Percentiles rank a stretch among this genome's conserved stretches.
These are phyloP conservation scores for Globisporangium paroecandrum DNA, from an alignment of 352 stramenopile species.

Conservation along the genomic window DNA sequence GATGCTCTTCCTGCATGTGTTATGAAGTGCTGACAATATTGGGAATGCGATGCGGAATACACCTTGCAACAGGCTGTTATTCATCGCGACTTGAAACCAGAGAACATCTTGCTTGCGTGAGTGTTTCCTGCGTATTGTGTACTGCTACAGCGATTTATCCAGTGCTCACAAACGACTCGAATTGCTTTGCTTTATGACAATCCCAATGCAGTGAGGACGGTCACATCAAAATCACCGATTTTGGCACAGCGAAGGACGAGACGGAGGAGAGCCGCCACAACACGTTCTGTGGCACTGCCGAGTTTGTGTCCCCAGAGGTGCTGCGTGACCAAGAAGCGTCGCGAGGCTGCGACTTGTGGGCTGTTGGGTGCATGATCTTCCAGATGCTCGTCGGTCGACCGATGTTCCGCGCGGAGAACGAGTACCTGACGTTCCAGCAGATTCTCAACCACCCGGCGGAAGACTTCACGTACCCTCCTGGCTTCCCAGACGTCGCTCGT, in stretches of 20 bases:
- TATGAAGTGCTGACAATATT: neutral
- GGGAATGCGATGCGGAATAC: slow-evolving; percentile 1
- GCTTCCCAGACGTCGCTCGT: slow-evolving; percentile 53
- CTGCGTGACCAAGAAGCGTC: slow-evolving; percentile 81
- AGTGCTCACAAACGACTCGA: neutral
- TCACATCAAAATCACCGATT: slow-evolving; percentile 90
- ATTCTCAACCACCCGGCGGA: slow-evolving; percentile 83
- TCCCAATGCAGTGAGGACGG: slow-evolving; percentile 44
- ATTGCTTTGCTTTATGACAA: neutral
- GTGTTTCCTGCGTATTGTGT: neutral
- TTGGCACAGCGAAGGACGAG: slow-evolving; percentile 85
- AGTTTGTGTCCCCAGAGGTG: slow-evolving; percentile 92
- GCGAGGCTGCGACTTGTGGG: slow-evolving; percentile 87
- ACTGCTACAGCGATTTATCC: neutral
- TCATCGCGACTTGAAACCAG: slow-evolving; percentile 94
- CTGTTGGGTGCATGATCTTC: slow-evolving; percentile 89
- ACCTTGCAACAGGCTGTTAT: slow-evolving; percentile 78
- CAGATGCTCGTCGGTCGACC: slow-evolving; percentile 83
- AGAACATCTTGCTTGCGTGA: slow-evolving; percentile 84
- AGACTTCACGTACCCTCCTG: slow-evolving; percentile 66
- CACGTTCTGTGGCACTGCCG: slow-evolving; percentile 89
- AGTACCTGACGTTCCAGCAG: slow-evolving; percentile 90
- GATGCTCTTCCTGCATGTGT: neutral
- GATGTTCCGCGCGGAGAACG: slow-evolving; percentile 87
- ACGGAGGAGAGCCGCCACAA: slow-evolving; percentile 78